phyloP scores from a whole-genome alignment of 345 rosid genomes.

The Rhodomyrtus tomentosa region DNA sequence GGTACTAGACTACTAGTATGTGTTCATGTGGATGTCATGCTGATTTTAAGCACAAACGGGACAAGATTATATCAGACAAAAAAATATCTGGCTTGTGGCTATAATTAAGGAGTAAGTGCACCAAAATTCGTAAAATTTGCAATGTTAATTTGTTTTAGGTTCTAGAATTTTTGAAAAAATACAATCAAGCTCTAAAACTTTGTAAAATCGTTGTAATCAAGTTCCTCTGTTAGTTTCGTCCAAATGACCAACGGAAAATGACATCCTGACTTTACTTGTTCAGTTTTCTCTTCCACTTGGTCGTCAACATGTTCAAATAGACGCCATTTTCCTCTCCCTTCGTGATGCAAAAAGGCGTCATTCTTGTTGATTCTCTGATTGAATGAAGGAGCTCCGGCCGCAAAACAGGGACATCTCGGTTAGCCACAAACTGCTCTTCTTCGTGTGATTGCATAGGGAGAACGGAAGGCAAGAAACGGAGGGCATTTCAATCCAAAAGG shows the following conservation, averaged over 20 bases:
- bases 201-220: not conserved
- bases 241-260: not conserved
- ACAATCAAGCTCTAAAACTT: not conserved
- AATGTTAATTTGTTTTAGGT: not conserved
- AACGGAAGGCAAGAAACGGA: not conserved
- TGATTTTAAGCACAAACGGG: not conserved
- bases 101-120: not conserved
- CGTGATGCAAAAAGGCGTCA: not conserved
- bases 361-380: not conserved
- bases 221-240: fast-evolving
- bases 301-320: not conserved
- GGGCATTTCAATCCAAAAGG: not conserved
- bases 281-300: not conserved
- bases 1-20: not conserved
- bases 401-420: not conserved
- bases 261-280: not conserved
- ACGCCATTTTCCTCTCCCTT: not conserved
- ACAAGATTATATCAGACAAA: not conserved
- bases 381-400: not conserved
- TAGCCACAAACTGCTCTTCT: not conserved
- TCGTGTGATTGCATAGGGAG: not conserved
- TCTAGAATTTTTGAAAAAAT: fast-evolving
- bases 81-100: not conserved
- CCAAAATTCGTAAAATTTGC: not conserved
- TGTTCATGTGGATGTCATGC: not conserved